Conservation (phyloP, 2,329 filamentous ascomycete genomes). For the Hymenoscyphus occultus region DNA sequence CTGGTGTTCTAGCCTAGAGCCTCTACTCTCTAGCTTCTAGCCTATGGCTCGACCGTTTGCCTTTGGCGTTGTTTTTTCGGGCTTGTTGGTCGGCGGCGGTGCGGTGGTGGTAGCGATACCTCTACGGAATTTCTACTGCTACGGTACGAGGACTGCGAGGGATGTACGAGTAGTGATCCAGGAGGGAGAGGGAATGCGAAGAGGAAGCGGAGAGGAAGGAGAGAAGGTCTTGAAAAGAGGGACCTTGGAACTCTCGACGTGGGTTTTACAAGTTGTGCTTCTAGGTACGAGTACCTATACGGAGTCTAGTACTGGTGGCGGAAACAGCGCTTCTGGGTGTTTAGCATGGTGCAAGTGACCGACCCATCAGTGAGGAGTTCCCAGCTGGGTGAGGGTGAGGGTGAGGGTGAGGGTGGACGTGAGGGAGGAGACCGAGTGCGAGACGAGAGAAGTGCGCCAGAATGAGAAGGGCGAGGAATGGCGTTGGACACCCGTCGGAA, state of each 20-base stretch:
- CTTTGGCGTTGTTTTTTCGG: not conserved
- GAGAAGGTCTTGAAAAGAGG: not conserved
- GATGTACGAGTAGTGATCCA: not conserved
- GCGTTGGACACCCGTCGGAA: too few species aligned
- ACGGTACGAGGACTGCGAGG: not conserved
- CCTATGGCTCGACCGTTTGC: not conserved
- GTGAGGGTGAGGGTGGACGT: not conserved
- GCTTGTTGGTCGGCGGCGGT: not conserved
- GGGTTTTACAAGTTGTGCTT: not conserved
- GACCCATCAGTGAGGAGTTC: not conserved
- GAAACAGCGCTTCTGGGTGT: conserved; percentile 7
- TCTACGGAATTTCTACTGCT: not conserved
- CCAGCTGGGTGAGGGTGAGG: not conserved
- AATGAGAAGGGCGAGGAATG: not conserved
- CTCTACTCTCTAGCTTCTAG: not conserved
- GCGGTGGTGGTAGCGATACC: too few species aligned
- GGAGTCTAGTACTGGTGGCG: not conserved
- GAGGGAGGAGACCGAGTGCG: not conserved
- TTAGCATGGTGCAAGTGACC: conserved; percentile 5
- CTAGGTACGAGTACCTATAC: too few species aligned
- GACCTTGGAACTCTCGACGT: not conserved
- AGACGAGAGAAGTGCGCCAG: not conserved
- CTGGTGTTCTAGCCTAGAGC: too few species aligned
- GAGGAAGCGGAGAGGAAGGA: too few species aligned
- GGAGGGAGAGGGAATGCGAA: not conserved